Evolutionary conservation across 495 filamentous ascomycete genomes (phyloP).

Genomic region (Lophium mytilinum): DNA sequence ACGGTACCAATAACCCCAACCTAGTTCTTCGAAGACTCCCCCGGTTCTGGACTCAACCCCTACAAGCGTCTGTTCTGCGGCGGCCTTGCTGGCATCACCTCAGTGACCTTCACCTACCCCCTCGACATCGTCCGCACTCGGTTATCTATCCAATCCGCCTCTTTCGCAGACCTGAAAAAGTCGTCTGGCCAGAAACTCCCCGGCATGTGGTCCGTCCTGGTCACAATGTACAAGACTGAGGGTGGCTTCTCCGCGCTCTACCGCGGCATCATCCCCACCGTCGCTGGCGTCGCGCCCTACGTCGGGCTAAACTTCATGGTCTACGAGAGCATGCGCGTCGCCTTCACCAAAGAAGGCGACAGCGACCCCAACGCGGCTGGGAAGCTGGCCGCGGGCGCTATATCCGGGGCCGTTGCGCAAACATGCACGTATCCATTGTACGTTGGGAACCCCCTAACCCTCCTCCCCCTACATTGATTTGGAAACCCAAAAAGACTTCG

Average conservation of each 20-base stretch:
- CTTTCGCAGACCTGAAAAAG: constrained; percentile 64
- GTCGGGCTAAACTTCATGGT: constrained; percentile 98
- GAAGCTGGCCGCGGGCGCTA: constrained; percentile 80
- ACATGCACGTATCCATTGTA: constrained; percentile 98
- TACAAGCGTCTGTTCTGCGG: constrained; percentile 71
- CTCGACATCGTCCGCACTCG: constrained; percentile 95
- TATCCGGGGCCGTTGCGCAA: constrained; percentile 93
- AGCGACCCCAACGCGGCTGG: constrained; percentile 69
- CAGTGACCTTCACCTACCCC: constrained; percentile 72
- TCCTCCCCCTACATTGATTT: not conserved
- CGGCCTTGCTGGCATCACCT: constrained; percentile 86
- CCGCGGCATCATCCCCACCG: constrained; percentile 84
- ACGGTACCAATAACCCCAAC: not conserved
- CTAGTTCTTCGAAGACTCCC: constrained; percentile 67
- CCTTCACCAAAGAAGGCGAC: constrained; percentile 80
- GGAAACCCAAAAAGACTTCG: too few species aligned
- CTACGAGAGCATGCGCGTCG: constrained; percentile 79
- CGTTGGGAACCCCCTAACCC: too few species aligned
- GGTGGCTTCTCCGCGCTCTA: constrained; percentile 80
- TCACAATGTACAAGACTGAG: constrained; percentile 79
- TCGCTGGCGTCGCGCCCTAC: constrained; percentile 92
- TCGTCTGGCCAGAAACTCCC: constrained; percentile 57
- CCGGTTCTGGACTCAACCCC: constrained; percentile 59
- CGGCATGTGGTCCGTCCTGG: constrained; percentile 85
- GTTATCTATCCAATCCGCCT: constrained; percentile 91